Base-by-base conservation (phyloP, 495 filamentous ascomycete genomes). In the Acidomyces sp. region DNA sequence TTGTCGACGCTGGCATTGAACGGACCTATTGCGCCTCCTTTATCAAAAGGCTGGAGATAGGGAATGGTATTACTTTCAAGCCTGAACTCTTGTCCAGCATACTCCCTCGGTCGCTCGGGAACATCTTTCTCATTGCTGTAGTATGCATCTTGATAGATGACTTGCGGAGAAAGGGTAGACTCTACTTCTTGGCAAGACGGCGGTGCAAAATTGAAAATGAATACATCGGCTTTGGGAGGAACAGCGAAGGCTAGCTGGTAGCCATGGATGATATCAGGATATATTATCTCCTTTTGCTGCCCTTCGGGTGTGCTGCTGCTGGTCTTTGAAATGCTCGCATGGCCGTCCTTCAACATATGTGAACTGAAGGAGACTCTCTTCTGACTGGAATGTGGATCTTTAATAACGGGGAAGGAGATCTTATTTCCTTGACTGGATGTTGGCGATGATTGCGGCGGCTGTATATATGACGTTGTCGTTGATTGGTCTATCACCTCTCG, bases 51-150 rank as follows among this genome's bases (percentile, higher is more conserved):
- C 0, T 85, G 82, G 2, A 94, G 70, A 54, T 75, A 90, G 3
- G 82, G 81, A 5, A 84, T 57, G 0, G 74, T 77, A 41, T 70
- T 72, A 38, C 88, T 82, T 54, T 74, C 74, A 1, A 95, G 57
- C 34, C 72, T 81, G 56, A 92, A 95, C 48, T 93, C 85, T 48
- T 74, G 75, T 13, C 88, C 88, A 6, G 81, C 92, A 58, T 94
- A 96, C 61, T 93, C 83, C 34, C 84, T 69, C 9, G 70, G 56
- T 36, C 75, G 71, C 25, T 81, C 70, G 6, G 92, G 92, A 3
- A 94, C 82, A 61, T 97, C 90, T 39, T 61, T 67, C 38, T 88
- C 82, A n/a, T 84, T 66, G 45, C 85, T 81, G 52, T 94, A 96
- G 51, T 78, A 86, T 12, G 87, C 77, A 52, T 86, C 80, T 55